A percentile compares a stretch with the other conserved stretches of the same genome.
phyloP scores from a whole-genome alignment of 2,329 filamentous ascomycete species.

The Trichoderma gracile region DNA sequence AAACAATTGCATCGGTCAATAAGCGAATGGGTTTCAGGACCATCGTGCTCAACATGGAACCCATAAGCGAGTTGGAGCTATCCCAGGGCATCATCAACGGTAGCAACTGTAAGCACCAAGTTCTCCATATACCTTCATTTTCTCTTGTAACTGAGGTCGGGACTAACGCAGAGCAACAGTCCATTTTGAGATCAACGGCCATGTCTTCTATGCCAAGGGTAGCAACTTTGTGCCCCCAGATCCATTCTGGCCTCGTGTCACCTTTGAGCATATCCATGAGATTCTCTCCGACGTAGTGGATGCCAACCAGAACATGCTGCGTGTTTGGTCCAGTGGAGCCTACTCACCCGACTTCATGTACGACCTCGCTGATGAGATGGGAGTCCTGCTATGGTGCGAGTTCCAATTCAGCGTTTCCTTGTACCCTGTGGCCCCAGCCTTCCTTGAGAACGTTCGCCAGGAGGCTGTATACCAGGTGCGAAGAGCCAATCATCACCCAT shows the following conservation, averaged over 20 bases:
- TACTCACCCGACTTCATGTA: slow-evolving; percentile 17
- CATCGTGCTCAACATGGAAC: slow-evolving; percentile 13
- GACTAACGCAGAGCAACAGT: slow-evolving; percentile 1
- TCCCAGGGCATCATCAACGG: slow-evolving; percentile 10
- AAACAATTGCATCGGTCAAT: neutral
- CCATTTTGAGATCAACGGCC: slow-evolving; percentile 14
- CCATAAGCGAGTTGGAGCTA: slow-evolving; percentile 1
- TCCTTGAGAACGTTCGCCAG: slow-evolving; percentile 12
- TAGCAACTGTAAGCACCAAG: neutral
- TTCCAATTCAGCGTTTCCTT: slow-evolving; percentile 13
- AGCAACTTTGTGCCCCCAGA: slow-evolving; percentile 15
- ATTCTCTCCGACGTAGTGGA: slow-evolving; percentile 13
- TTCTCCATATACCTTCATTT: no score
- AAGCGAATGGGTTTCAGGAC: slow-evolving; percentile 14
- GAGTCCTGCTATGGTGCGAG: slow-evolving; percentile 11
- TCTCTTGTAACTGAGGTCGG: neutral
- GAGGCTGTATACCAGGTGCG: slow-evolving; percentile 18
- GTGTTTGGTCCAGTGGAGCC: slow-evolving; percentile 11
- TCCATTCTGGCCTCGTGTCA: slow-evolving; percentile 11
- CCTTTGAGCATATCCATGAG: slow-evolving; percentile 2
- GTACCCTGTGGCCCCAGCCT: neutral
- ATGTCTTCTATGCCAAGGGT: slow-evolving; percentile 10
- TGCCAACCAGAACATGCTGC: slow-evolving; percentile 13
- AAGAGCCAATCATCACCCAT: slow-evolving; percentile 7
- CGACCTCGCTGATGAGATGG: slow-evolving; percentile 11